Conservation (phyloP, 2,329 filamentous ascomycete species). For the Dryadomyces quercus-mongolicae region DNA sequence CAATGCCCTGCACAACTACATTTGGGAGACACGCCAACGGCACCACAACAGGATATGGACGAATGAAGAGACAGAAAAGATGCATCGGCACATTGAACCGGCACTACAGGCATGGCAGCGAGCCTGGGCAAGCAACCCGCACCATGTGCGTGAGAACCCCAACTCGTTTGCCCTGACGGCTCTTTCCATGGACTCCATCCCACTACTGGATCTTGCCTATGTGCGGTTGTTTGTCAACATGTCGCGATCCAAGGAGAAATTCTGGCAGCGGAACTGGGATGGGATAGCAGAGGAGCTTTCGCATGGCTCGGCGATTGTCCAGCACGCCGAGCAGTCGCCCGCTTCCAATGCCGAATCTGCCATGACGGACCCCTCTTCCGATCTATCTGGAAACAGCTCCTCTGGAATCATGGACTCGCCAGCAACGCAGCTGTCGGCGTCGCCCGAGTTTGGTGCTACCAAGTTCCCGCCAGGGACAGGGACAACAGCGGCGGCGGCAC, state of each 20-base stretch:
- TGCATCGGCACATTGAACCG: conserved; percentile 91
- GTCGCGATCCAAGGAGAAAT: conserved; percentile 81
- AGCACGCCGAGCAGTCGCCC: conserved; percentile 56
- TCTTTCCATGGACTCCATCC: conserved; percentile 81
- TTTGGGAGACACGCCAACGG: conserved; percentile 90
- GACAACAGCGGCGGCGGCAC: conserved; percentile 8
- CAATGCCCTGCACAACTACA: conserved; percentile 92
- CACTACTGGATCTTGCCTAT: conserved; percentile 82
- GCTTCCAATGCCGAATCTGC: conserved; percentile 32
- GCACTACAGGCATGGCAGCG: conserved; percentile 89
- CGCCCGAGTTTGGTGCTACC: conserved; percentile 30
- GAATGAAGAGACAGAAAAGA: conserved; percentile 81
- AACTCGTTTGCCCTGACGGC: conserved; percentile 75
- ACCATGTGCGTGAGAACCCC: conserved; percentile 72
- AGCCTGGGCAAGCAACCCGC: conserved; percentile 78
- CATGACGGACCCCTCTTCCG: conserved; percentile 31
- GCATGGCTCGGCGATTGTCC: conserved; percentile 61
- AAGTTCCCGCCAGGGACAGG: conserved; percentile 18
- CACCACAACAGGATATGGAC: conserved; percentile 87
- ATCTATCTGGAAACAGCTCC: conserved; percentile 19
- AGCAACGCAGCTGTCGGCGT: conserved; percentile 36
- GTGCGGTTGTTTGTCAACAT: conserved; percentile 87
- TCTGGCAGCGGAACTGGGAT: conserved; percentile 90
- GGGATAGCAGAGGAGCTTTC: conserved; percentile 81
- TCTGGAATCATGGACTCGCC: conserved; percentile 40